Evolutionary conservation across 2,329 filamentous ascomycete genomes (phyloP).

Genomic region (Aureobasidium zeae): DNA sequence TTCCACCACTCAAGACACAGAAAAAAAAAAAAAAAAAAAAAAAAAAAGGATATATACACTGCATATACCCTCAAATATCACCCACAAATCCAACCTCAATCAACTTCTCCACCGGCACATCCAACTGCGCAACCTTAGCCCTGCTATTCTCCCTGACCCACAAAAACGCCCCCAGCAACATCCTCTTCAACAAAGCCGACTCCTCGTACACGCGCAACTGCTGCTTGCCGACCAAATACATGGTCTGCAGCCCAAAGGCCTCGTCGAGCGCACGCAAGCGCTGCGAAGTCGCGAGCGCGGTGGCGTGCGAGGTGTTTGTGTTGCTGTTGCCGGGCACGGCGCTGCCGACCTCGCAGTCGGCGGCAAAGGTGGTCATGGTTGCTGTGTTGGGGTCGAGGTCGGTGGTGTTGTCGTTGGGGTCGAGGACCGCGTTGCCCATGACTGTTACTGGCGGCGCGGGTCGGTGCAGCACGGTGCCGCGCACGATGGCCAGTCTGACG

Average conservation of each 20-base stretch:
- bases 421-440: background rate
- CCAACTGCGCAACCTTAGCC: constrained; percentile 55
- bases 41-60: too few species aligned
- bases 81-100: constrained; percentile 59
- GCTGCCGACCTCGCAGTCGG: background rate
- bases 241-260: constrained; percentile 19
- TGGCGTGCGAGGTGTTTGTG: background rate
- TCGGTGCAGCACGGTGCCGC: constrained; percentile 4
- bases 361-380: background rate
- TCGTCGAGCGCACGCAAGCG: constrained; percentile 18
- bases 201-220: constrained; percentile 19
- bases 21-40: too few species aligned
- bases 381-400: background rate
- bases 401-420: background rate
- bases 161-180: constrained; percentile 48
- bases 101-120: constrained; percentile 50
- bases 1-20: too few species aligned
- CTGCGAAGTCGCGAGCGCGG: background rate
- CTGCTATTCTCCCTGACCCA: constrained; percentile 59
- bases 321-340: background rate
- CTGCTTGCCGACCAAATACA: constrained; percentile 24
- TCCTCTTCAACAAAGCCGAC: constrained; percentile 36
- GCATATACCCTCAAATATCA: constrained; percentile 12
- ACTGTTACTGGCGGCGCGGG: constrained; percentile 3
- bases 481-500: constrained; percentile 19